Evolutionary conservation across 257 asterid species (phyloP).

Genomic region (Asclepias syriaca): DNA sequence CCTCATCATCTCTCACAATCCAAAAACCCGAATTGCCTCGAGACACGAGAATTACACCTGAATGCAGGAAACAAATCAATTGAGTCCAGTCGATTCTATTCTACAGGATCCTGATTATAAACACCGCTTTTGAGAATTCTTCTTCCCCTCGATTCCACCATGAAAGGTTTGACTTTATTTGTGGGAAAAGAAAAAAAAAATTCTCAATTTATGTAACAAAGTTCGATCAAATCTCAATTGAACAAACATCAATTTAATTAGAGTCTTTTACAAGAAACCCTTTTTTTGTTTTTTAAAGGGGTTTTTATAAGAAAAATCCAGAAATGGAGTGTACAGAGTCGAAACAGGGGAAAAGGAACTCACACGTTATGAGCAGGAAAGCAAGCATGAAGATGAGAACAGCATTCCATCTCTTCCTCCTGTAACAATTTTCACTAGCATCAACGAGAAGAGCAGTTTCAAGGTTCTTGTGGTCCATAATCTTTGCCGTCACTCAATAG

Average conservation of each 20-base stretch:
- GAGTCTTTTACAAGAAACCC: no score
- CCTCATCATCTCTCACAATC: conserved; percentile 10
- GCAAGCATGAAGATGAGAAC: neutral
- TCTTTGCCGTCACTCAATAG: neutral
- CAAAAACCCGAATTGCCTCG: conserved; percentile 12
- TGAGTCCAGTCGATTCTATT: neutral
- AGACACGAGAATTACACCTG: conserved; percentile 11
- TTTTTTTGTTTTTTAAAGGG: no score
- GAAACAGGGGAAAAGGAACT: neutral
- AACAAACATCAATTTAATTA: neutral
- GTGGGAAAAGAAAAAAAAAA: no score
- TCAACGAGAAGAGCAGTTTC: conserved; percentile 2
- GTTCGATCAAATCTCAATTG: neutral
- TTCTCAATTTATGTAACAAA: neutral
- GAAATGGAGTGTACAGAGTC: no score
- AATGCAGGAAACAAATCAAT: neutral
- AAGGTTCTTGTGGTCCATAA: conserved; percentile 7
- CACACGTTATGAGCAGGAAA: neutral
- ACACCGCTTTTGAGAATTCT: neutral
- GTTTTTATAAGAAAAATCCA: neutral
- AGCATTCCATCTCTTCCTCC: conserved; percentile 3
- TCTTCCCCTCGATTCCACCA: neutral
- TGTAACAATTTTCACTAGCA: neutral
- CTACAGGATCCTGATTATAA: neutral
- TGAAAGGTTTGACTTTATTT: neutral